phyloP scores from a whole-genome alignment of 345 rosid species.

The Citrus sp. region DNA sequence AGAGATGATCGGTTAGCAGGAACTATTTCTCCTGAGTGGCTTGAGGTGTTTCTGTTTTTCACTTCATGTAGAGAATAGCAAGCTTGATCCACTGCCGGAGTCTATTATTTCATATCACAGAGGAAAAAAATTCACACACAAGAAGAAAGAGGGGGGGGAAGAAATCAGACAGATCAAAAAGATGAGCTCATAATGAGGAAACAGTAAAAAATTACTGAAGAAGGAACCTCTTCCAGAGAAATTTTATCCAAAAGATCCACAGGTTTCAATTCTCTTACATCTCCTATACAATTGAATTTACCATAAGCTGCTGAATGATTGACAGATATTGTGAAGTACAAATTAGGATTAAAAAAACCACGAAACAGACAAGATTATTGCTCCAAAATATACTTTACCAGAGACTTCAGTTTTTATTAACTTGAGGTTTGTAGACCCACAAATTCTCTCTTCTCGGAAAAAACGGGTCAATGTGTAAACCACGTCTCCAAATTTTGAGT shows the following conservation, averaged over 20 bases:
- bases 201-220: slow-evolving; percentile 16
- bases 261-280: slow-evolving; percentile 19
- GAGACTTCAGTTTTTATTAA: slow-evolving; percentile 30
- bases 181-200: neutral
- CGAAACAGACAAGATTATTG: slow-evolving; percentile 1
- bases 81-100: slow-evolving; percentile 16
- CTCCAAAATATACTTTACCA: slow-evolving; percentile 43
- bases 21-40: slow-evolving; percentile 45
- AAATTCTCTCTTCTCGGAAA: slow-evolving; percentile 59
- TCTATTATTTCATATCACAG: slow-evolving; percentile 27
- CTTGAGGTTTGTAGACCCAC: slow-evolving; percentile 31
- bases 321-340: neutral
- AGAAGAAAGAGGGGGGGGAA: no score
- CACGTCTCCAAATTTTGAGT: slow-evolving; percentile 76
- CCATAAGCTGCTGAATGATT: slow-evolving; percentile 4
- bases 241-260: slow-evolving; percentile 22
- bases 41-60: slow-evolving; percentile 34
- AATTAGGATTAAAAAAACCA: neutral
- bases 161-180: neutral
- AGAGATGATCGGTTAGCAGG: slow-evolving; percentile 80
- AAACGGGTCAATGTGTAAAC: slow-evolving; percentile 79
- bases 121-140: slow-evolving; percentile 1
- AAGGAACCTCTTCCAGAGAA: slow-evolving; percentile 15
- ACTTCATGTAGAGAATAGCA: slow-evolving; percentile 29
- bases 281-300: slow-evolving; percentile 26